Conservation (phyloP, 2,329 filamentous ascomycete species). For the Trichoderma atroviride region DNA sequence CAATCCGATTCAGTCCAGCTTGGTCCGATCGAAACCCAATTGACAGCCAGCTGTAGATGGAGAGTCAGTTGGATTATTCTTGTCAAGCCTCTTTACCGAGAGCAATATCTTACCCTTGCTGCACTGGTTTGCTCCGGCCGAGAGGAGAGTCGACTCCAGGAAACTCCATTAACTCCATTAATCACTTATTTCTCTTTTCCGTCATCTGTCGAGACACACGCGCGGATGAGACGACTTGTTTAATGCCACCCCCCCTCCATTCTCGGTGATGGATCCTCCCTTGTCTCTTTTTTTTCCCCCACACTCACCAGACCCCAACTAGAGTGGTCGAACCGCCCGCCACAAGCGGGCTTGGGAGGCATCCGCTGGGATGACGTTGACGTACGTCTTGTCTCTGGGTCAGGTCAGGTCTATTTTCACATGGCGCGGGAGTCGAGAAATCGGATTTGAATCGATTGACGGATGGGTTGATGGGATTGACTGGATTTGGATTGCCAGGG, state of each 20-base stretch:
- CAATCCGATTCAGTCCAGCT: neutral
- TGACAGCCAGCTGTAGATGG: neutral
- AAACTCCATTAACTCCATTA: neutral
- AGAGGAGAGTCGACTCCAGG: neutral
- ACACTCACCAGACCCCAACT: slow-evolving; percentile 18
- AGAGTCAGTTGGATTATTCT: neutral
- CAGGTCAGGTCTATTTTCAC: slow-evolving; percentile 6
- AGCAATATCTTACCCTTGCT: neutral
- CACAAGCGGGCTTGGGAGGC: slow-evolving; percentile 17
- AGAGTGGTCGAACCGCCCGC: slow-evolving; percentile 18
- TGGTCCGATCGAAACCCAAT: neutral
- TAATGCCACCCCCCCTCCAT: slow-evolving; percentile 13
- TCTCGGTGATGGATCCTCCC: neutral
- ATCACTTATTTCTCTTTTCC: neutral
- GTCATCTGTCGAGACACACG: slow-evolving; percentile 12
- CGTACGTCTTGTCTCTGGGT: slow-evolving; percentile 1
- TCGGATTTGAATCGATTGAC: neutral
- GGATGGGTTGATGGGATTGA: neutral
- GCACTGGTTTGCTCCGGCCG: neutral
- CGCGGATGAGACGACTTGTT: neutral
- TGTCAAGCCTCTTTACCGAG: neutral
- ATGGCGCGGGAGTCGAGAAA: slow-evolving; percentile 9
- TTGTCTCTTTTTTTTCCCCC: slow-evolving; percentile 5
- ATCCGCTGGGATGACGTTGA: slow-evolving; percentile 26
- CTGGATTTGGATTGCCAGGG: neutral